Conservation (phyloP, 148 eudicot species). For the Heliamphora exappendiculata region DNA sequence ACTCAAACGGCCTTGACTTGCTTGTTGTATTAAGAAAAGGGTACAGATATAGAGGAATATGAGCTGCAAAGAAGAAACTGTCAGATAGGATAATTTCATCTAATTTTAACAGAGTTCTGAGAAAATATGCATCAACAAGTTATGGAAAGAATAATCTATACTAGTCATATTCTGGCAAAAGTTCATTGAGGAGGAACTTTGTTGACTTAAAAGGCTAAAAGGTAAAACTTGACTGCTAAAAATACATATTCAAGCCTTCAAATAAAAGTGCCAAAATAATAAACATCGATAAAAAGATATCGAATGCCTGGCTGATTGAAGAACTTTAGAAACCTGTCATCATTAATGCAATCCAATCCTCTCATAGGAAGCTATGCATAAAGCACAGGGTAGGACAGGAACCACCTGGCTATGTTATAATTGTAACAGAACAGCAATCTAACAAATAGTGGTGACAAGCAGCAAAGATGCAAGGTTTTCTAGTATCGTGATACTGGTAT, state of each 20-base stretch:
- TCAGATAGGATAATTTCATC: constrained; percentile 2
- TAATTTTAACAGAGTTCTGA: not conserved
- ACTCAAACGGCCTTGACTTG: constrained; percentile 97
- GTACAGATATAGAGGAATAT: constrained; percentile 88
- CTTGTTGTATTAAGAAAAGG: constrained; percentile 95
- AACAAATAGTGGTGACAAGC: not conserved
- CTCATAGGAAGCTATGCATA: not conserved
- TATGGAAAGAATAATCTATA: not conserved
- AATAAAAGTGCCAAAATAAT: not conserved
- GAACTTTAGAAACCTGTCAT: not conserved
- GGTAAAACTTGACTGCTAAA: not conserved
- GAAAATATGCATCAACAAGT: not conserved
- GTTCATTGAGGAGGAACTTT: not conserved
- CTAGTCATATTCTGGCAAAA: not conserved
- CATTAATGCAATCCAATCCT: not conserved
- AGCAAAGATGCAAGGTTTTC: not conserved
- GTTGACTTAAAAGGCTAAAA: not conserved
- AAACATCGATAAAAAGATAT: not conserved
- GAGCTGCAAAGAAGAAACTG: constrained; percentile 53
- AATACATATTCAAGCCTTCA: not conserved
- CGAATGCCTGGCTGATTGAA: not conserved
- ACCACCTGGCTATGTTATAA: not conserved
- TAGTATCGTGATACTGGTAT: not conserved
- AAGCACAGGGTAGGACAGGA: not conserved
- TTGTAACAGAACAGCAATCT: not conserved